These are phyloP conservation scores for Erodium texanum DNA, from an alignment of 441 rosid species.

Conservation along the genomic window DNA sequence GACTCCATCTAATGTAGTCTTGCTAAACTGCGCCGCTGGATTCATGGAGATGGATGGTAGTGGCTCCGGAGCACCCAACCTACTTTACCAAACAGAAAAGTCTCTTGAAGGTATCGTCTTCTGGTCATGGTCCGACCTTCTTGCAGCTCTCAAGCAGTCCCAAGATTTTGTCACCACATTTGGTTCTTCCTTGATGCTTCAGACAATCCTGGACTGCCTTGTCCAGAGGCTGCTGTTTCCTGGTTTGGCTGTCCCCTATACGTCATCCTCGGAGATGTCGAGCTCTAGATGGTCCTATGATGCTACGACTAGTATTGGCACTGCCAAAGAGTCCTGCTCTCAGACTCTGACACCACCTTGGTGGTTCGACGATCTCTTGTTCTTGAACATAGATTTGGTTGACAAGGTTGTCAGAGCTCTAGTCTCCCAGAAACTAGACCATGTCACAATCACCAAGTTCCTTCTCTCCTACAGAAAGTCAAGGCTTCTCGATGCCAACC, in stretches of 20 bases:
- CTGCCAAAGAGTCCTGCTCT: constrained; percentile 20
- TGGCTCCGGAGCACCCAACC: constrained; percentile 16
- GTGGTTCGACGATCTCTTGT: constrained; percentile 46
- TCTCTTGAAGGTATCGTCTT: constrained; percentile 29
- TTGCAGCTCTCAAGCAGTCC: constrained; percentile 36
- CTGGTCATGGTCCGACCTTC: constrained; percentile 57
- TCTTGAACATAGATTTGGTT: constrained; percentile 29
- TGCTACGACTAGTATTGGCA: constrained; percentile 23
- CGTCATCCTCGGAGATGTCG: constrained; percentile 28
- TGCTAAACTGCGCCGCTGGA: constrained; percentile 32
- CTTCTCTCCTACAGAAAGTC: constrained; percentile 34
- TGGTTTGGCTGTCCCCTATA: background rate
- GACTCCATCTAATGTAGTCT: constrained; percentile 29
- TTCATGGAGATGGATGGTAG: constrained; percentile 39
- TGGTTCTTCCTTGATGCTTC: constrained; percentile 23
- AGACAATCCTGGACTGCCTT: constrained; percentile 28
- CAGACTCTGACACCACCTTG: constrained; percentile 14
- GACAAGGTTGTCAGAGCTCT: constrained; percentile 24
- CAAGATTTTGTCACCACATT: constrained; percentile 20
- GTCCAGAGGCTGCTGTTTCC: constrained; percentile 27
- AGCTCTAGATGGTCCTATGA: constrained; percentile 28
- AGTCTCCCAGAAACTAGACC: constrained; percentile 27
- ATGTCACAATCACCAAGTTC: constrained; percentile 31
- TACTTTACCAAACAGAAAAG: constrained; percentile 26
- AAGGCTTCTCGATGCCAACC: constrained; percentile 13